Conservation (phyloP, 1,284 basidiomycete species). For the Melampsora occidentalis region DNA sequence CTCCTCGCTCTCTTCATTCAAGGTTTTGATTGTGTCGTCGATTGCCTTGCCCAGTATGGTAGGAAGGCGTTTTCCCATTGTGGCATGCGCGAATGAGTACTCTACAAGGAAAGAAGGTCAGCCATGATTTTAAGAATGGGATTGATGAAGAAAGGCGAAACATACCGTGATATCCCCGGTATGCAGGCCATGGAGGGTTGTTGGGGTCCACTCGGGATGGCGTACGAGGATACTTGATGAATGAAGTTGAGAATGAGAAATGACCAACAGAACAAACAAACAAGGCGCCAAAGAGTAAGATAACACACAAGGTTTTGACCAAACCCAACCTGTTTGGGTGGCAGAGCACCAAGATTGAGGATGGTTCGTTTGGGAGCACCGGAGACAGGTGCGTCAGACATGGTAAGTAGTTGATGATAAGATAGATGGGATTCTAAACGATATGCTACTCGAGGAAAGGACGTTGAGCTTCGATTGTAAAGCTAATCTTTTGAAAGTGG, state of each 20-base stretch:
- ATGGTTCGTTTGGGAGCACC: constrained; percentile 34
- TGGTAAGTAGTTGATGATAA: too few species aligned
- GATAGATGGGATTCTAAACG: too few species aligned
- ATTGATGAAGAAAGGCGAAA: constrained; percentile 54
- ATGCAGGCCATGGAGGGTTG: constrained; percentile 90
- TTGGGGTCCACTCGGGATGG: constrained; percentile 67
- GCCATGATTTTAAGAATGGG: not conserved
- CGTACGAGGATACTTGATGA: constrained; percentile 56
- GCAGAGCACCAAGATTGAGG: constrained; percentile 40
- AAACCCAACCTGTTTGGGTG: constrained; percentile 44
- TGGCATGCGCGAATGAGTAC: constrained; percentile 50
- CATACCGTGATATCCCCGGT: constrained; percentile 52
- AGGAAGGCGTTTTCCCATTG: constrained; percentile 85
- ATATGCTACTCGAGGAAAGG: too few species aligned
- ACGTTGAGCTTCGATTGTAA: too few species aligned
- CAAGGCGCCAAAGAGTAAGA: not conserved
- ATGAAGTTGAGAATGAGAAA: not conserved
- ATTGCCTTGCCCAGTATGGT: constrained; percentile 95
- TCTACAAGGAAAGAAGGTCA: constrained; percentile 14
- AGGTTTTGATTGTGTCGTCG: constrained; percentile 82
- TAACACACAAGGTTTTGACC: constrained; percentile 43
- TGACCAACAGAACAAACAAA: not conserved
- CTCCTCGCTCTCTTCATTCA: constrained; percentile 80
- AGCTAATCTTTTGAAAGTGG: too few species aligned
- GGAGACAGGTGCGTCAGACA: too few species aligned